Base-by-base conservation (phyloP, 441 rosid genomes). In the Viola pubescens region DNA sequence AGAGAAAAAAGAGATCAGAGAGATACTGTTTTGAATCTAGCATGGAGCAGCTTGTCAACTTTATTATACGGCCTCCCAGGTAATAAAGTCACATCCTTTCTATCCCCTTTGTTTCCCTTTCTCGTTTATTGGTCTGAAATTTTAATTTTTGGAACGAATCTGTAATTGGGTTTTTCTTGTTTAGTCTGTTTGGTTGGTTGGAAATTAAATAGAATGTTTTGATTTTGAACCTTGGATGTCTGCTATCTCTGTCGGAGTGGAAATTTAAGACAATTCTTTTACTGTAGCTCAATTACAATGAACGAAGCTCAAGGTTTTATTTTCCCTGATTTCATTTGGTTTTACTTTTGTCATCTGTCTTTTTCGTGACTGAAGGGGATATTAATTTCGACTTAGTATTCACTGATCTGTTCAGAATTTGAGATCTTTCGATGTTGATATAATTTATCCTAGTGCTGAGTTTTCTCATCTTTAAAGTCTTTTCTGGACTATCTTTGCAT, bases 11-110 rank as follows among this genome's bases (percentile, higher is more conserved):
- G 49, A 46, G 49, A 12, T 46, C n/a, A 46, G 34, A 51, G 67
- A 63, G 59, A 50, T 56, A 41, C 65, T 7, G 40, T 55, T 66
- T 62, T 68, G 64, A 73, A 78, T 68, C 79, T 67, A 41, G 34
- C 41, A 89, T 92, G 98, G 96, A 89, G 73, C 98, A 89, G 75
- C 89, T 92, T 68, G 87, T 92, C 50, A 89, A 79, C 83, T 89
- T 92, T 64, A 85, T 92, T 52, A 89, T 92, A 62, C 83, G 98
- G 58, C 96, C 97, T 58, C 96, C 98, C 70, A 84, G 96, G 98
- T 89, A 62, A 59, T 11, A 6, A 59, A 59, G 71, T 54, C 56
- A 43, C 47, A 9, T 4, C 47, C 34, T 19, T 52, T 13, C 0
- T 16, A 6, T 49, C 7, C 5, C 7, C 16, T 59, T 14, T 54